Evolutionary conservation across 2,329 filamentous ascomycete genomes (phyloP), one percentile per base, ranked within the genome.

Genomic region (Colletotrichum filicis): DNA sequence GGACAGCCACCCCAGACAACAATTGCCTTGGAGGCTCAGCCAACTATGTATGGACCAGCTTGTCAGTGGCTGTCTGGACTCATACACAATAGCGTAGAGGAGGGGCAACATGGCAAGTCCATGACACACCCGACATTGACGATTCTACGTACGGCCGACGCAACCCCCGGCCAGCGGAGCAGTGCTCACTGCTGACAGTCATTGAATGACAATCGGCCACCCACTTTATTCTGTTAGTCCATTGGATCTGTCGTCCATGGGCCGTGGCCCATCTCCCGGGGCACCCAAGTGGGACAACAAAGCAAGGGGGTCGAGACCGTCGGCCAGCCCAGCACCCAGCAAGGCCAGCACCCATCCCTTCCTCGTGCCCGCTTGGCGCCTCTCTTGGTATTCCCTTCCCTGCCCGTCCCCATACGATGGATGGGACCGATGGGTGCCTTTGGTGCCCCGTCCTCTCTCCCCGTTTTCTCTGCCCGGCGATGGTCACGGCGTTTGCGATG

Each of bases 261-360:
- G 16, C 60, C 58, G 35, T 69, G 66, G 19, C 55, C 66, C 67
- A 66, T 55, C 35, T 60, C 59, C 60, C 32, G 32, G 59, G 66
- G 49, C 61, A 32, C 55, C 71, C 66, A 71, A 71, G 71, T 65
- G 55, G 71, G 60, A 73, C 71, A 66, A 52, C 59, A 46, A 61
- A 66, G 60, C 66, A 66, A 71, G 66, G 66, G 70, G 66, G 66
- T 60, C 69, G 53, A 68, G 69, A 58, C 52, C 49, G 30, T 49
- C n/a, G 42, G 35, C 68, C 32, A 46, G 63, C 42, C 24, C 56
- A 57, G 49, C 37, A 42, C 37, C 37, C 37, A 42, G 37, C 37
- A 42, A 16, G 32, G 32, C 37, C 14, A 42, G 37, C 37, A 42
- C 37, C 16, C 56, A 55, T 56, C 30, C 49, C 22, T 35, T 24